Percentiles rank a stretch among this genome's conserved stretches.
Evolutionary conservation across 352 stramenopile genomes (phyloP).

Genomic region (Thalassiosira pacifica): DNA sequence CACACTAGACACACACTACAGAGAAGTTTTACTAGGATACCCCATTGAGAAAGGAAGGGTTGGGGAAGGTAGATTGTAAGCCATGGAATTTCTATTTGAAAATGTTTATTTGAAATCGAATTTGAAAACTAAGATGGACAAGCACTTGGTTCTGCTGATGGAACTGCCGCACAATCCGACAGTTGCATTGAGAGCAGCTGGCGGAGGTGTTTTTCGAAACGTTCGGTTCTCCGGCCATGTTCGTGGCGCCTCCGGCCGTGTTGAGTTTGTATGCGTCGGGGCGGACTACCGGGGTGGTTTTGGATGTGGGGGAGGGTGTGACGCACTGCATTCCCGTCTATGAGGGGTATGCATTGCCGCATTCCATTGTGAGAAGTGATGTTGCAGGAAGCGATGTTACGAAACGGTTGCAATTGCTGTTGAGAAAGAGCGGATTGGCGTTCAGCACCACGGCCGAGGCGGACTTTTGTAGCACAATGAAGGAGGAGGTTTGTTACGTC

Average conservation of each 20-base stretch:
- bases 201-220: constrained; percentile 97
- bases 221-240: constrained; percentile 93
- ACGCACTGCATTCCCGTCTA: constrained; percentile 98
- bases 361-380: constrained; percentile 95
- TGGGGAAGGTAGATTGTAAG: constrained; percentile 79
- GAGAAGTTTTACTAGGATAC: constrained; percentile 81
- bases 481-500: constrained; percentile 96
- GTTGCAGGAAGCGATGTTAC: constrained; percentile 93
- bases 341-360: constrained; percentile 93
- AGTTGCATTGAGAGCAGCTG: constrained; percentile 92
- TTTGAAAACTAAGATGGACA: constrained; percentile 80
- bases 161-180: constrained; percentile 94
- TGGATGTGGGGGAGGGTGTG: constrained; percentile 94
- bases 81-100: constrained; percentile 76
- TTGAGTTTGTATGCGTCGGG: constrained; percentile 95
- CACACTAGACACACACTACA: constrained; percentile 83
- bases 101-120: constrained; percentile 82
- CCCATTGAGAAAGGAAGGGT: constrained; percentile 81
- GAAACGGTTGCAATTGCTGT: constrained; percentile 86
- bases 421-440: constrained; percentile 84
- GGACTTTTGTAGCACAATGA: constrained; percentile 92
- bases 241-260: constrained; percentile 89
- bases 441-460: constrained; percentile 89
- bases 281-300: constrained; percentile 93
- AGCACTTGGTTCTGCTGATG: constrained; percentile 84